Evolutionary conservation across 2,329 filamentous ascomycete genomes (phyloP), one percentile per base, ranked within the genome.

Genomic region (Proliferodiscus dingleyae): DNA sequence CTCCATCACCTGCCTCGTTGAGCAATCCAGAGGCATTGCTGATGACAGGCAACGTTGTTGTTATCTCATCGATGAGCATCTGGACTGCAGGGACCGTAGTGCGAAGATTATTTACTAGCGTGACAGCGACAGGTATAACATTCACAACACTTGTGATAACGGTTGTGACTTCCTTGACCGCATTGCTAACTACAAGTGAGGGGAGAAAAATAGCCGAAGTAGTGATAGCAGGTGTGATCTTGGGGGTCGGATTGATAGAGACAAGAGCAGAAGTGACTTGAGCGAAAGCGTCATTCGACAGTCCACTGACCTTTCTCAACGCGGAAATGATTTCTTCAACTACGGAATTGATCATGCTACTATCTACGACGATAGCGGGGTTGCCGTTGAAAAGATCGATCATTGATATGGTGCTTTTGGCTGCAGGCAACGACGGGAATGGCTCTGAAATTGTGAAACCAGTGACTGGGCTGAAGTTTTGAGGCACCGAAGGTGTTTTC

Each of bases 221-320:
- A 23, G 29, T 29, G 19, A n/a, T n/a, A n/a, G 45, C 22, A 21
- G 44, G 22, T 18, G 41, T n/a, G 21, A 16, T 24, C 2, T 18
- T 37, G n/a, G 26, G 21, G 13, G 16, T n/a, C 4, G 16, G 38
- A 23, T 22, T 43, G 10, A 29, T 29, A 19, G 21, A 44, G 37
- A 19, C 47, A n/a, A 52, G 36, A 5, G 37, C 38, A 9, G 44
- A 39, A 18, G 44, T 46, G 7, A 52, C 16, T 18, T 47, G 32
- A 9, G 37, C 47, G 21, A 50, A 19, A 2, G 50, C 18, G 8
- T 29, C 19, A 8, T 47, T 47, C 3, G 47, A 38, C 4, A 52
- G 38, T 19, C 50, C 44, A 29, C 38, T 41, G 38, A 44, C 19
- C 16, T 48, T 43, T 11, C 21, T 37, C 11, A 52, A 32, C 22